These are phyloP conservation scores for Phytophthora hibernalis DNA, from an alignment of 352 stramenopile species.

Conservation along the genomic window DNA sequence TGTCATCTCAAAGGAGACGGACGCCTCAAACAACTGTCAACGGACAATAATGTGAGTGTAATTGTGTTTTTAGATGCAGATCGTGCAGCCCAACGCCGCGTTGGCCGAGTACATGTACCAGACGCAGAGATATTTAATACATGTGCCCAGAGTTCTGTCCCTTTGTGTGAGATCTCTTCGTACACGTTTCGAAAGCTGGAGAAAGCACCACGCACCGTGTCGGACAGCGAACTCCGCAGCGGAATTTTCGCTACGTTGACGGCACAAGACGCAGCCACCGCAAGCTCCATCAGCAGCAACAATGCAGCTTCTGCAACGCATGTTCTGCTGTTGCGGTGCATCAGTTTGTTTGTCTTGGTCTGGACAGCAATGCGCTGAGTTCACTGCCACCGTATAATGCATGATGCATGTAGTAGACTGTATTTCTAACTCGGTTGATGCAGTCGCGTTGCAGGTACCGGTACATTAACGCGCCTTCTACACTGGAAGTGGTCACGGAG, in stretches of 20 bases:
- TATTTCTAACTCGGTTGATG: constrained; percentile 68
- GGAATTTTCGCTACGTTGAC: constrained; percentile 31
- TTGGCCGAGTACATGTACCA: constrained; percentile 77
- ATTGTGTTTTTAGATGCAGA: constrained; percentile 74
- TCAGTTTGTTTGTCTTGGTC: constrained; percentile 4
- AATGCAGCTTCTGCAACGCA: background rate
- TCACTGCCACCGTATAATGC: background rate
- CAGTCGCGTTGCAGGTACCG: constrained; percentile 80
- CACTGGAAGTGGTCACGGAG: constrained; percentile 73
- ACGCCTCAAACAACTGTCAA: constrained; percentile 40
- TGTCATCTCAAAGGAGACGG: background rate
- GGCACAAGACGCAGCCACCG: constrained; percentile 16
- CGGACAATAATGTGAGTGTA: constrained; percentile 68
- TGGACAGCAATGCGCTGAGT: constrained; percentile 15
- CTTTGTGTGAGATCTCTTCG: constrained; percentile 56
- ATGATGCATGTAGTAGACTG: background rate
- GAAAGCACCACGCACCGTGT: constrained; percentile 29
- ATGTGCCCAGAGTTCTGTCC: constrained; percentile 78
- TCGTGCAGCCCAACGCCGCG: constrained; percentile 64
- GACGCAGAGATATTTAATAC: constrained; percentile 48
- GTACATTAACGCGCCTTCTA: constrained; percentile 70
- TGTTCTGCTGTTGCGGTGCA: constrained; percentile 8
- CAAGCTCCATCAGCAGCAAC: constrained; percentile 17
- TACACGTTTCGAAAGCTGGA: constrained; percentile 57
- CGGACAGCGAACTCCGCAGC: constrained; percentile 46